phyloP scores from a whole-genome alignment of 2,329 filamentous ascomycete species.

The Ophiostoma perfectum region DNA sequence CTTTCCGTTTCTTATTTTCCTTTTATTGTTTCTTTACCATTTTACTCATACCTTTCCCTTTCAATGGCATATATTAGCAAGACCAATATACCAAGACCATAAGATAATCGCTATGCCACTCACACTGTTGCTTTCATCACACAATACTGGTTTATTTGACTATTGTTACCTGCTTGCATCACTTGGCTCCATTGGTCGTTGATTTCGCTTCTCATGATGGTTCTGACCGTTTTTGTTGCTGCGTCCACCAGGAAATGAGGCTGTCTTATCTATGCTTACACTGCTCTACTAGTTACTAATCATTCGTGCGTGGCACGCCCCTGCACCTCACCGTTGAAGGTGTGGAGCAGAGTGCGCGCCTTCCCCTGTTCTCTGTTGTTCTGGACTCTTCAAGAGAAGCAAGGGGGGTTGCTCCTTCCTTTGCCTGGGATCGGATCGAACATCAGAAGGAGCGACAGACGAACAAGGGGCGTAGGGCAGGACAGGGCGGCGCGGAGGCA shows the following conservation, averaged over 20 bases:
- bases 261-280: not conserved
- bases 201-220: no score
- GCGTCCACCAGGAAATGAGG: not conserved
- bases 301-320: not conserved
- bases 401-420: not conserved
- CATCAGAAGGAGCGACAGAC: not conserved
- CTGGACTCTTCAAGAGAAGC: conserved; percentile 4
- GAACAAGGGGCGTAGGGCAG: not conserved
- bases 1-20: no score
- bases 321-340: conserved; percentile 4
- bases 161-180: no score
- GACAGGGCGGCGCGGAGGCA: not conserved
- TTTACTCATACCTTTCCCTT: no score
- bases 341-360: not conserved
- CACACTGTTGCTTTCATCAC: no score
- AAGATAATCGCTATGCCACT: not conserved
- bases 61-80: no score
- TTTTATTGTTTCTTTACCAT: no score
- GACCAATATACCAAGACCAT: not conserved
- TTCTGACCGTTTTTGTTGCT: no score
- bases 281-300: not conserved
- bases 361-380: not conserved
- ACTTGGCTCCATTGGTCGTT: no score
- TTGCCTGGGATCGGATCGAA: not conserved
- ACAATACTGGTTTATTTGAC: no score